Evolutionary conservation across 352 stramenopile species (phyloP), one percentile per base, ranked within the genome.

Genomic region (Globisporangium carolinianum): DNA sequence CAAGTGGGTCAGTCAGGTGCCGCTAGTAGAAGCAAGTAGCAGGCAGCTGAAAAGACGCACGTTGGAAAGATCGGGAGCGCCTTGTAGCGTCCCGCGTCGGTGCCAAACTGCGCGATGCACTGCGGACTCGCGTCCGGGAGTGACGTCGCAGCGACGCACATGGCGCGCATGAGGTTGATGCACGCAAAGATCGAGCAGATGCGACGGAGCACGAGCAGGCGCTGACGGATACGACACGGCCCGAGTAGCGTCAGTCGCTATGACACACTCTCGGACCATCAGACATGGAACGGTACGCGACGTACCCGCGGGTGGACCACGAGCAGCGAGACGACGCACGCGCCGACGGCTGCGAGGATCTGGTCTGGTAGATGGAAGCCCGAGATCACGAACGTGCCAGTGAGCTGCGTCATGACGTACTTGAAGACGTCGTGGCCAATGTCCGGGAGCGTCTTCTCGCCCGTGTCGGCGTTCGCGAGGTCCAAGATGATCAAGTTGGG

Each of bases 381-480:
- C 64, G 91, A 80, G 63, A 93, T 91, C 60, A 88, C 84, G 46
- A 79, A 79, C 18, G 87, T 71, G 51, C 84, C 84, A 58, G 91
- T 92, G 62, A 92, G 79, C 65, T 88, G 89, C 47, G 70, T 81
- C 78, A 87, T 89, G 65, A 92, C 82, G 63, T 75, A 89, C 55
- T 90, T 91, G 68, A 94, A 93, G 41, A 91, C 69, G 56, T 94
- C 85, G 60, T 94, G 85, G 41, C 85, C 85, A 14, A 94, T 68
- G 46, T 94, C 85, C 15, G 85, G 85, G 14, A 94, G 73, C 45
- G 85, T 93, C 73, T 93, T 92, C 46, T 65, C 58, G 51, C 65
- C 77, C 11, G 72, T 89, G 58, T 79, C 72, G 45, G 82, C 54
- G 42, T 83, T 81, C 48, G 68, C 54, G 38, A 93, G 64, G 42